These are phyloP conservation scores for Ustilago lituana DNA, from an alignment of 1,284 basidiomycete genomes.

Conservation along the genomic window DNA sequence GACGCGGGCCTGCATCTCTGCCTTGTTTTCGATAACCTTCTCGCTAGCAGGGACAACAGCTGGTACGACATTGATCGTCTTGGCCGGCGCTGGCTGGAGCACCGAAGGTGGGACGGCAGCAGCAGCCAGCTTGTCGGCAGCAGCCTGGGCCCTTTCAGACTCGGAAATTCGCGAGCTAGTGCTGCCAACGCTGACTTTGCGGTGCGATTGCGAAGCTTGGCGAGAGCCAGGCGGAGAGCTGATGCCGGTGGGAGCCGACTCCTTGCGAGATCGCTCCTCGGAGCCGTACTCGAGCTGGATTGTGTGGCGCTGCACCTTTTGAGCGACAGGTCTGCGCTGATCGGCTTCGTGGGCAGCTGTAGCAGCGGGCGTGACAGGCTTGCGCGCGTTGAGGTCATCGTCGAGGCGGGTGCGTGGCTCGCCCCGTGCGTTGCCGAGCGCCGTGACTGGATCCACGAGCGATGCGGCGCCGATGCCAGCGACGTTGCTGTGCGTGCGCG, in stretches of 20 bases:
- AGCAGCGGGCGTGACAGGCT: not conserved
- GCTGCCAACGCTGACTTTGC: slow-evolving; percentile 39
- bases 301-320: slow-evolving; percentile 61
- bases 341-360: slow-evolving; percentile 12
- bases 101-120: slow-evolving; percentile 33
- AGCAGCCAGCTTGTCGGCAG: slow-evolving; percentile 42
- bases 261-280: slow-evolving; percentile 37
- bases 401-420: slow-evolving; percentile 52
- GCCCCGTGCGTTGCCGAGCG: slow-evolving; percentile 48
- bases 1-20: slow-evolving; percentile 2
- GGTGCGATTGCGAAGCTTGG: slow-evolving; percentile 25
- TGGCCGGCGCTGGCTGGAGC: slow-evolving; percentile 25
- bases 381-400: slow-evolving; percentile 1
- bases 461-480: slow-evolving; percentile 7
- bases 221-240: slow-evolving; percentile 26
- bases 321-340: slow-evolving; percentile 36
- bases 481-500: slow-evolving; percentile 17
- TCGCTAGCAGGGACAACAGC: slow-evolving; percentile 39
- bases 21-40: slow-evolving; percentile 15
- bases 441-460: slow-evolving; percentile 34
- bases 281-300: slow-evolving; percentile 62
- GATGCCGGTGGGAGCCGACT: slow-evolving; percentile 12
- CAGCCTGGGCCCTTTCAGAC: slow-evolving; percentile 26
- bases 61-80: slow-evolving; percentile 20
- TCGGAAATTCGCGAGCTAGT: slow-evolving; percentile 16